These are phyloP conservation scores for Lodderomyces parapsilosis DNA, from an alignment of 1,139 yeast species.

Conservation along the genomic window DNA sequence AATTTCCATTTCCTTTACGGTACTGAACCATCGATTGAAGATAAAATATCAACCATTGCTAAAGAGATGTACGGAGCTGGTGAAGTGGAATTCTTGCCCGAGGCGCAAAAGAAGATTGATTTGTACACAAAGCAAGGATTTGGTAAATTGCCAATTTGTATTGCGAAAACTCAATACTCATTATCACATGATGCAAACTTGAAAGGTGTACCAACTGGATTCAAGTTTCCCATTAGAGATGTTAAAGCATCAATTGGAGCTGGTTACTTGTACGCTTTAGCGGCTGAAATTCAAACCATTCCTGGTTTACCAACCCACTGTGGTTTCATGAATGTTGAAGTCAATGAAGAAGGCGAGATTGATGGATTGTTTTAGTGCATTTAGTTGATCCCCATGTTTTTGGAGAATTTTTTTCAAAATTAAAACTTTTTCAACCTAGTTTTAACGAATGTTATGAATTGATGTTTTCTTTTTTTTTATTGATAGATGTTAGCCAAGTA, in stretches of 20 bases:
- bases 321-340: constrained; percentile 97
- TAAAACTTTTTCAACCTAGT: constrained; percentile 13
- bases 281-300: constrained; percentile 95
- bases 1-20: constrained; percentile 75
- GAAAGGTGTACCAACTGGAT: constrained; percentile 95
- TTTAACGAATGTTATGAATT: constrained; percentile 13
- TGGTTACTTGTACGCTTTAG: constrained; percentile 92
- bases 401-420: not conserved
- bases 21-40: constrained; percentile 69
- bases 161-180: constrained; percentile 97
- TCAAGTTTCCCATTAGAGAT: constrained; percentile 91
- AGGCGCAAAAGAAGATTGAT: constrained; percentile 82
- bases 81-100: constrained; percentile 80
- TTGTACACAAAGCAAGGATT: constrained; percentile 88
- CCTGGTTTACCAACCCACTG: constrained; percentile 97
- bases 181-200: constrained; percentile 90
- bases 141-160: constrained; percentile 89
- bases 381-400: not conserved
- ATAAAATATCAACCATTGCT: constrained; percentile 81
- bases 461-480: constrained; percentile 5
- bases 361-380: constrained; percentile 78
- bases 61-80: constrained; percentile 93
- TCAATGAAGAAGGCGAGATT: constrained; percentile 88
- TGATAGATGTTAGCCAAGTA: constrained; percentile 3
- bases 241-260: constrained; percentile 95